Evolutionary conservation across 129 eudicot species (phyloP).

Genomic region (Helianthus tuberosus): DNA sequence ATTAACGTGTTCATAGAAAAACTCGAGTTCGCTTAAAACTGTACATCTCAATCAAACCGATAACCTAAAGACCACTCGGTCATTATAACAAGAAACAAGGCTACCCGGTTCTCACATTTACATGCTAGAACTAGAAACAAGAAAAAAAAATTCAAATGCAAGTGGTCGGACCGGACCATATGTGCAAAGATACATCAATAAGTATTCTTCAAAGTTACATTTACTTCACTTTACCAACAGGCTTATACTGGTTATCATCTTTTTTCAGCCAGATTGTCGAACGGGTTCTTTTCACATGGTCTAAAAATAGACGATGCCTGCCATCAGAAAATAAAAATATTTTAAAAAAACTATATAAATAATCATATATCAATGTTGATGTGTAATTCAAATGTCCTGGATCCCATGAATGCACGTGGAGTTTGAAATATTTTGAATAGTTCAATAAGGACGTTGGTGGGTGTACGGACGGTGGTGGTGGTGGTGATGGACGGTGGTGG

Average conservation of each 20-base stretch:
- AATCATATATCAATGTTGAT: too few relatives aligned
- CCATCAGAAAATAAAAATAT: conserved; percentile 11
- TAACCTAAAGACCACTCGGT: neutral
- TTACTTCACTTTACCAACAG: conserved; percentile 44
- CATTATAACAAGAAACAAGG: neutral
- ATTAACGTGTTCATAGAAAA: neutral
- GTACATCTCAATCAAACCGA: neutral
- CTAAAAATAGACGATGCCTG: conserved; percentile 67
- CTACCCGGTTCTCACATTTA: conserved; percentile 22
- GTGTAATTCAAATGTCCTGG: too few relatives aligned
- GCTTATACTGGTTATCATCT: conserved; percentile 43
- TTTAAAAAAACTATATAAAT: neutral
- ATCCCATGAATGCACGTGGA: too few relatives aligned
- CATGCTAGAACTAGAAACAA: conserved; percentile 19
- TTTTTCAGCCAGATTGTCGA: conserved; percentile 64
- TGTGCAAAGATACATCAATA: neutral
- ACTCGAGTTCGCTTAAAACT: neutral
- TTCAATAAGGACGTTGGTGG: too few relatives aligned
- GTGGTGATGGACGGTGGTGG: too few relatives aligned
- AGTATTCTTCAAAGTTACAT: neutral
- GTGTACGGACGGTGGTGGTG: too few relatives aligned
- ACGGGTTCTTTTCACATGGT: conserved; percentile 63
- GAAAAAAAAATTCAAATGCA: neutral
- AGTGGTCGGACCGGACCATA: neutral
- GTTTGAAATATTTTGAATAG: too few relatives aligned